These are phyloP conservation scores for Lophium mytilinum DNA, from an alignment of 495 filamentous ascomycete species.

Conservation along the genomic window DNA sequence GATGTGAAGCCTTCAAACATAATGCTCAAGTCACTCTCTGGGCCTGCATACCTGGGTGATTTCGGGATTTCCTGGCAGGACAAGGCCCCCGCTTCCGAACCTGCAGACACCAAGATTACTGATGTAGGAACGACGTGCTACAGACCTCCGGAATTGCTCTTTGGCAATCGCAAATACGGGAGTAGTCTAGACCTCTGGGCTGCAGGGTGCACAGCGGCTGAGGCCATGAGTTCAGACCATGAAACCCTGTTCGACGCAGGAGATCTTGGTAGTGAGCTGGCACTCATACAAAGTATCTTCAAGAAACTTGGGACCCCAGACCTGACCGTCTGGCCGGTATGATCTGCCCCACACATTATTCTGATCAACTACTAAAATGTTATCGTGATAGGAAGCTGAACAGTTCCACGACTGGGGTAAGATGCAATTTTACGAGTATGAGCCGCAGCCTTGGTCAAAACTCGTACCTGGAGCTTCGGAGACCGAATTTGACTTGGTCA, in stretches of 20 bases:
- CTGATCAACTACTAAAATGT: not conserved
- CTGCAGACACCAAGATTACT: constrained; percentile 62
- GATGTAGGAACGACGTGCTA: constrained; percentile 93
- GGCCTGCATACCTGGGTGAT: constrained; percentile 72
- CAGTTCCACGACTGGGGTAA: constrained; percentile 59
- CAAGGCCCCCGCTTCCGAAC: constrained; percentile 52
- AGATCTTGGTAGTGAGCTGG: constrained; percentile 84
- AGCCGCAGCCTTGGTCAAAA: constrained; percentile 44
- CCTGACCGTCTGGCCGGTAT: constrained; percentile 66
- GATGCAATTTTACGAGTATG: constrained; percentile 51
- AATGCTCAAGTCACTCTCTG: constrained; percentile 56
- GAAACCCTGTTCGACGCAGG: constrained; percentile 72
- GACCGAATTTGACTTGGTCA: constrained; percentile 47
- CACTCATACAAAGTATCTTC: constrained; percentile 85
- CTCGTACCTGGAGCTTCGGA: constrained; percentile 44
- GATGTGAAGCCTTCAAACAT: constrained; percentile 93
- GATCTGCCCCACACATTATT: constrained; percentile 8
- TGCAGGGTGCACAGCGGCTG: constrained; percentile 75
- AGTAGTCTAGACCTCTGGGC: constrained; percentile 79
- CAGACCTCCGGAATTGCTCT: constrained; percentile 81
- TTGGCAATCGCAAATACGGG: constrained; percentile 69
- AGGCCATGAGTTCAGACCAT: constrained; percentile 37
- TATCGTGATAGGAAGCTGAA: constrained; percentile 42
- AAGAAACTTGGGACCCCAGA: constrained; percentile 78
- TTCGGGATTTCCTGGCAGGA: constrained; percentile 88